phyloP scores from a whole-genome alignment of 2,329 filamentous ascomycete species.

The Ophiostoma sp. region DNA sequence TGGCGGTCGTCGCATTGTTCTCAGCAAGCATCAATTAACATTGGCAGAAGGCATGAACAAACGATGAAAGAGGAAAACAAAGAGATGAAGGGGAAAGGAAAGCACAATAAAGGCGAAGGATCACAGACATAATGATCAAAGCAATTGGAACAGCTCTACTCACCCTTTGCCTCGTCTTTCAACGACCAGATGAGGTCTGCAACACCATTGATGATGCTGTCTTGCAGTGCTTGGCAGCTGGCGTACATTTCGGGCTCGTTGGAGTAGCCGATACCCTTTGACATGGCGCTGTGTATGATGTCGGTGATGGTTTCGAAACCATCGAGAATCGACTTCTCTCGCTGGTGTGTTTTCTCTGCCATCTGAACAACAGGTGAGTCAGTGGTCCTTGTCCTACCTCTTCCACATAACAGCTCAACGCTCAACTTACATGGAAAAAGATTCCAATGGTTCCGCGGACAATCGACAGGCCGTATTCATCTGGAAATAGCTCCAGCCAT shows the following conservation, averaged over 20 bases:
- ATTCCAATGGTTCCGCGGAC: slow-evolving; percentile 21
- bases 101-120: background rate
- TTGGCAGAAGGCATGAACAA: background rate
- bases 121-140: background rate
- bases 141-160: background rate
- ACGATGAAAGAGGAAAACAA: background rate
- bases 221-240: slow-evolving; percentile 19
- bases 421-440: slow-evolving; percentile 19
- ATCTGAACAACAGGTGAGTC: slow-evolving; percentile 6
- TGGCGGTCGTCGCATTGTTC: background rate
- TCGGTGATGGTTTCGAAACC: slow-evolving; percentile 23
- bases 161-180: background rate
- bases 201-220: slow-evolving; percentile 17
- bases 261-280: slow-evolving; percentile 16
- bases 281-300: slow-evolving; percentile 20
- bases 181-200: slow-evolving; percentile 15
- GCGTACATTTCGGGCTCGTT: slow-evolving; percentile 20
- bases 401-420: background rate
- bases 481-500: slow-evolving; percentile 22
- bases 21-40: background rate
- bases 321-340: slow-evolving; percentile 18
- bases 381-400: background rate
- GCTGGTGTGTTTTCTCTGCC: slow-evolving; percentile 19
- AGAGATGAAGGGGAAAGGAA: background rate
- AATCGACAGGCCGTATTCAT: slow-evolving; percentile 20